phyloP scores from a whole-genome alignment of 495 filamentous ascomycete genomes.

The Aspergillus conjunctus region DNA sequence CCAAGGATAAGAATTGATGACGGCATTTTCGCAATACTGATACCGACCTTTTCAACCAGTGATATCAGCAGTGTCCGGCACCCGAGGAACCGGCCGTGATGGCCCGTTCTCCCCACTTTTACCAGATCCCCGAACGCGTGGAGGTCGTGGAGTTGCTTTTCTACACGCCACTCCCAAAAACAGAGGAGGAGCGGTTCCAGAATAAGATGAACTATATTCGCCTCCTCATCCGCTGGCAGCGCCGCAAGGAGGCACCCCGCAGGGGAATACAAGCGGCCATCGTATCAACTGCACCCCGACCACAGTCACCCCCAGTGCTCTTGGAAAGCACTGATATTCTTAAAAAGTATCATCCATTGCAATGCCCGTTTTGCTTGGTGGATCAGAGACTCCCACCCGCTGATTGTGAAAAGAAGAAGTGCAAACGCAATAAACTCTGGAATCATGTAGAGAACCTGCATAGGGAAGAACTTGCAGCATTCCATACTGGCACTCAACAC shows the following conservation, averaged over 20 bases:
- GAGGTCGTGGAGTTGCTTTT: background rate
- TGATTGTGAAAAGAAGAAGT: conserved; percentile 8
- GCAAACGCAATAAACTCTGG: conserved; percentile 2
- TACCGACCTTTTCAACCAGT: background rate
- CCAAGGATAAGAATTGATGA: background rate
- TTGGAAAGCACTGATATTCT: no score
- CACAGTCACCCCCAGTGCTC: background rate
- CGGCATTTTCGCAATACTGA: background rate
- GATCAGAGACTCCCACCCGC: background rate
- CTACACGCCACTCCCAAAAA: background rate
- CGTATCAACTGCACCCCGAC: background rate
- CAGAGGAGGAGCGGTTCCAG: background rate
- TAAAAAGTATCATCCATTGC: background rate
- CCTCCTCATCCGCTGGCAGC: background rate
- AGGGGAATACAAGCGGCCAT: background rate
- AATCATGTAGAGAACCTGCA: conserved; percentile 10
- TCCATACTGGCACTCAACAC: background rate
- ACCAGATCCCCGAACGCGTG: background rate
- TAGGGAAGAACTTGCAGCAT: conserved; percentile 8
- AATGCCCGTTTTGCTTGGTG: background rate
- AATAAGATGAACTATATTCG: background rate
- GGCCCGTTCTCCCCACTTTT: background rate
- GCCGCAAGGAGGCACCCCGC: background rate
- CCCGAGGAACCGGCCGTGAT: background rate
- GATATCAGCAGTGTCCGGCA: background rate